Evolutionary conservation across 495 filamentous ascomycete genomes (phyloP).

Genomic region (Trichocladium antarcticum): DNA sequence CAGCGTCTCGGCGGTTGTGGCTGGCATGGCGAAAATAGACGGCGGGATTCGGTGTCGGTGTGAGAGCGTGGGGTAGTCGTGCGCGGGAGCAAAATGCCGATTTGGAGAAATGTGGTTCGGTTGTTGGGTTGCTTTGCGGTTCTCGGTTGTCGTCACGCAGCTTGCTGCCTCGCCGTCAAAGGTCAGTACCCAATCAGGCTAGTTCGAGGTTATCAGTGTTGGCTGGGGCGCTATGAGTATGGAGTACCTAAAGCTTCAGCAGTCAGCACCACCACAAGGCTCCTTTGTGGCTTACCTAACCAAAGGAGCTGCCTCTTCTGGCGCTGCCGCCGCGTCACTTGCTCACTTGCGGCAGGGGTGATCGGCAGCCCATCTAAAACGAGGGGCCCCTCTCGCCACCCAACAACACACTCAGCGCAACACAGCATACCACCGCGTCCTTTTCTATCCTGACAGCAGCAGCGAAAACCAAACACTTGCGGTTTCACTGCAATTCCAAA

Average conservation of each 20-base stretch:
- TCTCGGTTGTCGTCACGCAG: constrained; percentile 25
- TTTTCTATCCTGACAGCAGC: background rate
- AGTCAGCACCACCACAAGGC: background rate
- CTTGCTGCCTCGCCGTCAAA: constrained; percentile 25
- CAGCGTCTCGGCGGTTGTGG: constrained; percentile 89
- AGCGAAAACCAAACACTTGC: background rate
- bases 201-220: constrained; percentile 12
- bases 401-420: background rate
- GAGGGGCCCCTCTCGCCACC: constrained; percentile 9
- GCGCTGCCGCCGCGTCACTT: background rate
- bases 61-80: constrained; percentile 1
- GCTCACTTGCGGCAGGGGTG: background rate
- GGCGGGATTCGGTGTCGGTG: background rate
- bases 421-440: background rate
- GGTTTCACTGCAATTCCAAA: background rate
- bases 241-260: background rate
- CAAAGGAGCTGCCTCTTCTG: constrained; percentile 5
- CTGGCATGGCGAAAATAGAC: constrained; percentile 55
- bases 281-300: constrained; percentile 5
- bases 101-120: constrained; percentile 1
- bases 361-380: constrained; percentile 2
- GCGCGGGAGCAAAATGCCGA: constrained; percentile 9
- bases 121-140: constrained; percentile 1
- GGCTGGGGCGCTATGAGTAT: constrained; percentile 9
- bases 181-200: constrained; percentile 24